Conservation (phyloP, 2,329 filamentous ascomycete genomes). For the Penicillium glabrum region DNA sequence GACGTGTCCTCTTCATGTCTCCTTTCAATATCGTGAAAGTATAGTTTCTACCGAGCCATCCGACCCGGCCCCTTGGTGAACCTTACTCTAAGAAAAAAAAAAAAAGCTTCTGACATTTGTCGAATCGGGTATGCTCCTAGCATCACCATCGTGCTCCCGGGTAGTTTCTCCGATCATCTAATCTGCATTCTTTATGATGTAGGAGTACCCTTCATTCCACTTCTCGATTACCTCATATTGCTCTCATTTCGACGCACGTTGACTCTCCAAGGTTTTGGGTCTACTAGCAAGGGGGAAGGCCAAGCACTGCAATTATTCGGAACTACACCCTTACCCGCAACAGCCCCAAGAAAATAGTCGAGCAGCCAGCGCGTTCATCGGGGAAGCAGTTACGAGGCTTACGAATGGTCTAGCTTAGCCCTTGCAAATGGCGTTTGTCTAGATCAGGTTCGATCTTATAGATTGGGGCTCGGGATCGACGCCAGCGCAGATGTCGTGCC, state of each 20-base stretch:
- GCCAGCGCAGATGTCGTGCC: slow-evolving; percentile 20
- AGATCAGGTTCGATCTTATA: slow-evolving; percentile 1
- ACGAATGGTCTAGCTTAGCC: not conserved
- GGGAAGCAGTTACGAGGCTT: not conserved
- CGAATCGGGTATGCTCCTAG: slow-evolving; percentile 1
- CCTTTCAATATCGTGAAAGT: not conserved
- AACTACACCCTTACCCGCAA: not conserved
- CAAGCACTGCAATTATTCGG: not conserved
- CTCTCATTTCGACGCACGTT: not conserved
- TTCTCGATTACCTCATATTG: slow-evolving; percentile 5
- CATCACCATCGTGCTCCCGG: not conserved
- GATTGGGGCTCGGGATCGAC: slow-evolving; percentile 16
- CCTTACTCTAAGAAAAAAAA: not conserved
- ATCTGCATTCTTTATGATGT: slow-evolving; percentile 9
- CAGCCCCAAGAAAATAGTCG: not conserved
- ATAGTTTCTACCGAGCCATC: not conserved
- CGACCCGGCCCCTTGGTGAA: slow-evolving; percentile 1
- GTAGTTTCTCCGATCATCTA: not conserved
- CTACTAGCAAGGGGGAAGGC: not conserved
- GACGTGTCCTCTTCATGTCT: not conserved
- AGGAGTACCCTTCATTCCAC: slow-evolving; percentile 8
- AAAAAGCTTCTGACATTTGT: not conserved
- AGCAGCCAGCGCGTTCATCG: not conserved
- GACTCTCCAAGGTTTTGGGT: not conserved
- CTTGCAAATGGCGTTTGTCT: slow-evolving; percentile 7